Evolutionary conservation across 805 yeast species (phyloP).

Genomic region (Candida pseudofarinosa): DNA sequence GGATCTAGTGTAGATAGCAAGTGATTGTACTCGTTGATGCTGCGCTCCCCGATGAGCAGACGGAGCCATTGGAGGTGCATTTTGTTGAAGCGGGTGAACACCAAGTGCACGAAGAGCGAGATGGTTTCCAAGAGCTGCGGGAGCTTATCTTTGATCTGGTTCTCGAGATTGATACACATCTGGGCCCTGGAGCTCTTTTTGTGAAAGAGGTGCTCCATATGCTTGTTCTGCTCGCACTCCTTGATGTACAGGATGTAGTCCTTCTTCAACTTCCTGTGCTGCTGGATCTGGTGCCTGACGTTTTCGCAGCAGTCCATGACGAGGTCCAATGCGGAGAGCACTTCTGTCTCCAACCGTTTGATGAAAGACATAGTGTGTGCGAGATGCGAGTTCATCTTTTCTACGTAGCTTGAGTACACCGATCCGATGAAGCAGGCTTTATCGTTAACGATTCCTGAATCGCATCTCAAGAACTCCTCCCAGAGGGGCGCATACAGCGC

Average conservation of each 20-base stretch:
- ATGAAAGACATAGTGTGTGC: constrained; percentile 1
- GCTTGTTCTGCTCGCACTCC: constrained; percentile 2
- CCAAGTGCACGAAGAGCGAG: constrained; percentile 6
- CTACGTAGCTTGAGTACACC: constrained; percentile 7
- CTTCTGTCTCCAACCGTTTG: constrained; percentile 3
- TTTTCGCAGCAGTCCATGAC: constrained; percentile 7
- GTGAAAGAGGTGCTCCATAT: constrained; percentile 2
- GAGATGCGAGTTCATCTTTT: constrained; percentile 6
- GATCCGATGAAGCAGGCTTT: constrained; percentile 4
- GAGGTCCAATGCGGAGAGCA: constrained; percentile 4
- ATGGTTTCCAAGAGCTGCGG: constrained; percentile 7
- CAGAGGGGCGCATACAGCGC: constrained; percentile 6
- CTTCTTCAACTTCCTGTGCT: constrained; percentile 4
- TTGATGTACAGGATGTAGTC: constrained; percentile 5
- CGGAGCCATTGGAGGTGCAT: constrained; percentile 13
- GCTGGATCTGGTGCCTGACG: constrained; percentile 3
- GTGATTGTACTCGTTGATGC: constrained; percentile 12
- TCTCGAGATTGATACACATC: constrained; percentile 7
- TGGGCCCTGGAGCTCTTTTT: constrained; percentile 6
- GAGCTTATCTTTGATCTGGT: constrained; percentile 7
- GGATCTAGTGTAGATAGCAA: background rate
- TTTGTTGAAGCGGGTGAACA: constrained; percentile 6
- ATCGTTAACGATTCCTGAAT: background rate
- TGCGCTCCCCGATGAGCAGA: constrained; percentile 13
- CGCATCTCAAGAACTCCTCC: constrained; percentile 5